Evolutionary conservation across 768 basidiomycete species (phyloP), one percentile per base, ranked within the genome.

Genomic region (Naganishia vishniacii): DNA sequence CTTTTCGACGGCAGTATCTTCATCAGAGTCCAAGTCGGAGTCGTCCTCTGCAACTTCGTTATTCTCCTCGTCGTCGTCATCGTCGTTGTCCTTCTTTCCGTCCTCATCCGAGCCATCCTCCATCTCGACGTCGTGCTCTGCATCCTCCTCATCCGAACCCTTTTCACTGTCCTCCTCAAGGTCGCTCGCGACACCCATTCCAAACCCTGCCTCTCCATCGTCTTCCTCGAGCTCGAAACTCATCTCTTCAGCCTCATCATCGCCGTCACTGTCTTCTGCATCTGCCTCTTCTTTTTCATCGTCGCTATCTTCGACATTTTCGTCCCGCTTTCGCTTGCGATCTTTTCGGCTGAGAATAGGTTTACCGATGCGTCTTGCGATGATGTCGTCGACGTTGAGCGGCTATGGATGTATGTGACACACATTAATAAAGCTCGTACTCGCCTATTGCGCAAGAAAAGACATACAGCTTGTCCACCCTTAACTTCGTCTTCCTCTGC

Each of bases 351-450:
- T 75, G 59, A 78, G 77, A 29, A 72, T 69, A 34, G 69, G 67
- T 70, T 67, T 76, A 68, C 63, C 85, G 70, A 72, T 80, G 83
- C 71, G 85, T 62, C 87, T 83, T 56, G 86, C 85, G 75, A 97
- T 93, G 65, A 97, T 93, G 71, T 94, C 90, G 75, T 94, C 88
- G 11, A 97, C 86, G 47, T 87, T 89, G 59, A 94, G 84, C n/a
- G 86, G 86, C 73, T 83, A 79, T 86, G 89, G n/a, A n/a, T n/a
- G n/a, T n/a, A n/a, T n/a, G n/a, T n/a, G n/a, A n/a, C n/a, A n/a
- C n/a, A n/a, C n/a, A n/a, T n/a, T n/a, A n/a, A n/a, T n/a, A n/a
- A n/a, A n/a, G n/a, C n/a, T n/a, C n/a, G 42, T 25, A n/a, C 28
- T 15, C 44, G 44, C 32, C 6, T 3, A 16, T 15, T 34, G 7